These are phyloP conservation scores for Diplodia corticola DNA, from an alignment of 2,329 filamentous ascomycete species.

Conservation along the genomic window DNA sequence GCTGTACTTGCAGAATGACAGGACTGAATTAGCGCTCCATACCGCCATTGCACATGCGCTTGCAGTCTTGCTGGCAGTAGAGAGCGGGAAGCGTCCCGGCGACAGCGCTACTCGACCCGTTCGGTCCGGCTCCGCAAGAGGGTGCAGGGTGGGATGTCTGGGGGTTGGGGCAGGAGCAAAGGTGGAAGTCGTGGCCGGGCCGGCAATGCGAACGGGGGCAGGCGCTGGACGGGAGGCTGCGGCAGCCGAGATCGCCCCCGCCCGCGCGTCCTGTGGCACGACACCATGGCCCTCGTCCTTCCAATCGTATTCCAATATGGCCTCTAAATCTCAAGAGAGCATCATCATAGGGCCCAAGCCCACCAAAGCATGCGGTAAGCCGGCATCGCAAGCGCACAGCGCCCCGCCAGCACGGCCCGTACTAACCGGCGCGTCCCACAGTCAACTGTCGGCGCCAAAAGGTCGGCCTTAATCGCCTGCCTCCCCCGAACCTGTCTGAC, in stretches of 20 bases:
- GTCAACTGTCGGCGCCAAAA: slow-evolving; percentile 26
- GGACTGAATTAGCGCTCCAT: not conserved
- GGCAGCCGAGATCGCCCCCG: slow-evolving; percentile 13
- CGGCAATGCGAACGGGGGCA: too few species aligned
- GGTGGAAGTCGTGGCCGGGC: not conserved
- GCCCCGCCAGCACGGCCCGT: not conserved
- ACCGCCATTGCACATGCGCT: not conserved
- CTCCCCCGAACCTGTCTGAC: not conserved
- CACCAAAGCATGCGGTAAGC: slow-evolving; percentile 26
- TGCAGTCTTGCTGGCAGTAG: too few species aligned
- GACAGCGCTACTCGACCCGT: not conserved
- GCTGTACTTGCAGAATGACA: not conserved
- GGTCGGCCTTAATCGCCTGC: slow-evolving; percentile 17
- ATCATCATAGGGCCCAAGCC: slow-evolving; percentile 24
- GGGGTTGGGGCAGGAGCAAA: not conserved
- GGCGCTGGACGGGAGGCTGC: not conserved
- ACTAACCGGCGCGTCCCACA: slow-evolving; percentile 11
- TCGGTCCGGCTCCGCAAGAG: not conserved
- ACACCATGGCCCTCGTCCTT: slow-evolving; percentile 15
- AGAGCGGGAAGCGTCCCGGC: too few species aligned
- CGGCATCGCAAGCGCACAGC: not conserved
- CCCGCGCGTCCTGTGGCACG: slow-evolving; percentile 1
- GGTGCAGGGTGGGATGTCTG: not conserved
- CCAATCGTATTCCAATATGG: slow-evolving; percentile 9
- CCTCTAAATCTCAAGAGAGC: slow-evolving; percentile 15